Evolutionary conservation across 139 green algal genomes (phyloP).

Genomic region (Chlorella sp.): DNA sequence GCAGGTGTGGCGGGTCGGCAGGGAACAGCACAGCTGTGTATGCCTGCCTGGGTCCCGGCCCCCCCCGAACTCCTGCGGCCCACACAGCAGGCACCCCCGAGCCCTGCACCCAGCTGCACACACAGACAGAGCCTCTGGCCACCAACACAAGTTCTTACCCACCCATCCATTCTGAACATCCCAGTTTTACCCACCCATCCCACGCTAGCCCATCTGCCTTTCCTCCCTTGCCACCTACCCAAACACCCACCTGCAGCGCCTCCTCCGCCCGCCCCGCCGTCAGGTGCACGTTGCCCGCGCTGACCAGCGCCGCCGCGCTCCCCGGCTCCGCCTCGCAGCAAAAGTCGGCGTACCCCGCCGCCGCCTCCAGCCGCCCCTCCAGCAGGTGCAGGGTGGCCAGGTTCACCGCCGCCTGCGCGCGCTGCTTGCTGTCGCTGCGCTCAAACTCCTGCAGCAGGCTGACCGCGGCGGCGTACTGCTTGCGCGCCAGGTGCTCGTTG

Average conservation of each 20-base stretch:
- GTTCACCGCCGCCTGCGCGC: slow-evolving; percentile 82
- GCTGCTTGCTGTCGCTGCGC: slow-evolving; percentile 71
- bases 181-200: too few relatives aligned
- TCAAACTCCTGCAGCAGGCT: slow-evolving; percentile 87
- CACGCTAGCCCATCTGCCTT: not conserved
- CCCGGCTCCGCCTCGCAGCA: slow-evolving; percentile 80
- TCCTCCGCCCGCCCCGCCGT: slow-evolving; percentile 10
- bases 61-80: too few relatives aligned
- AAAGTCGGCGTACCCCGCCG: slow-evolving; percentile 78
- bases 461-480: slow-evolving; percentile 75
- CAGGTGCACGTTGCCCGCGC: slow-evolving; percentile 29
- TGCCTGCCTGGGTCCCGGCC: too few relatives aligned
- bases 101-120: too few relatives aligned
- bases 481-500: slow-evolving; percentile 63
- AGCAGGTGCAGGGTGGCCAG: slow-evolving; percentile 83
- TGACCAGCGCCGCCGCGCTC: slow-evolving; percentile 82
- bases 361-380: slow-evolving; percentile 71
- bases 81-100: too few relatives aligned
- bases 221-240: not conserved
- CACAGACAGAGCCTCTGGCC: too few relatives aligned
- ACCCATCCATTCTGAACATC: too few relatives aligned
- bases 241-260: slow-evolving; percentile 28
- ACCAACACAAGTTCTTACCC: too few relatives aligned
- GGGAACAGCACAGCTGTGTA: too few relatives aligned
- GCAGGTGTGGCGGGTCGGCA: too few relatives aligned